Conservation (phyloP, 1,139 yeast species). For the Geotrichum carabidarum region DNA sequence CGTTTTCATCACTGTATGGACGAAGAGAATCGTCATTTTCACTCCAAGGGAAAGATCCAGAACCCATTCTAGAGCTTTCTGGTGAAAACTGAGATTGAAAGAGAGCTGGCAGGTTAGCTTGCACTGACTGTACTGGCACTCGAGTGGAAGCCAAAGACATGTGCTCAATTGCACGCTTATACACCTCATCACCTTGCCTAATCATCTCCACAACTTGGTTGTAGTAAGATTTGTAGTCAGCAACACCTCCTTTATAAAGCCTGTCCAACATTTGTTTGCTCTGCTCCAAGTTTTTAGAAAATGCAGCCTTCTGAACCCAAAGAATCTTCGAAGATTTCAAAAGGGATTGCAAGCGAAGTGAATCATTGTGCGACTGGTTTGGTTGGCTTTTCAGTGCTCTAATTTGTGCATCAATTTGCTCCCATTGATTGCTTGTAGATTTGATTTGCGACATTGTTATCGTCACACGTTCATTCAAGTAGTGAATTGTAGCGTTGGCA, state of each 20-base stretch:
- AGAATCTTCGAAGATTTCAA: conserved; percentile 1
- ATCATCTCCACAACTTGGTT: not conserved
- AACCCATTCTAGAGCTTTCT: not conserved
- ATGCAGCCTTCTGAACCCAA: conserved; percentile 11
- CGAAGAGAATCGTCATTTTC: not conserved
- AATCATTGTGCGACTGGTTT: not conserved
- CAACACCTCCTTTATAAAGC: conserved; percentile 5
- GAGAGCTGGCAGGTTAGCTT: not conserved
- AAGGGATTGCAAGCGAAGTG: conserved; percentile 3
- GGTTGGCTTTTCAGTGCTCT: not conserved
- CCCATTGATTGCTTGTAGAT: not conserved
- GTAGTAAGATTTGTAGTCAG: conserved; percentile 2
- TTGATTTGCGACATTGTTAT: not conserved
- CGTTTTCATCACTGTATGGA: not conserved
- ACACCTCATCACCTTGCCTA: conserved; percentile 9
- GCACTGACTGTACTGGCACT: not conserved
- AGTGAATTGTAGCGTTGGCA: not conserved
- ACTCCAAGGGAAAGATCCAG: too few relatives aligned
- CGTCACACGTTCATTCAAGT: not conserved
- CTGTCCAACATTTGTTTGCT: conserved; percentile 4
- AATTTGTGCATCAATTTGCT: not conserved
- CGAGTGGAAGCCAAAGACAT: conserved; percentile 1
- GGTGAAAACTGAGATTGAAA: conserved; percentile 3
- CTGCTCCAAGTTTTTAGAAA: conserved; percentile 1
- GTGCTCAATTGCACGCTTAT: conserved; percentile 5